Base-by-base conservation (phyloP, 495 filamentous ascomycete genomes). In the Aspergillus haitiensis region DNA sequence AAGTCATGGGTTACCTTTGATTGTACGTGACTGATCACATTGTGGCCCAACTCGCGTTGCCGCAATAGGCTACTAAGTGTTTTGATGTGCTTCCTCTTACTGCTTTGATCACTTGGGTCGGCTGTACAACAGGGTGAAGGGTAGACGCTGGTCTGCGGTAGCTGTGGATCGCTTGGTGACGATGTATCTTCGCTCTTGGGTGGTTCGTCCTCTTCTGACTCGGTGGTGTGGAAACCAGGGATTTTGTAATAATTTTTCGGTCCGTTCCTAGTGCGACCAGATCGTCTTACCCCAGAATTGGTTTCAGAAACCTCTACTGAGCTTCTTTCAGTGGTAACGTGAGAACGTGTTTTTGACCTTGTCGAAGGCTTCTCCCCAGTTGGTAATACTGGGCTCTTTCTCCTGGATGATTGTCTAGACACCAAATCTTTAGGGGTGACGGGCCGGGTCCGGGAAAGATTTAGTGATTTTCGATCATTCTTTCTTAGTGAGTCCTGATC, bases 161-260 rank as follows among this genome's bases (percentile, higher is more conserved):
- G 15, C 44, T 8, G 44, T 9, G 21, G 6, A 15, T 21, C 16
- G 13, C n/a, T 47, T 21, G 15, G 27, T 7, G 16, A 33, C 34
- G 18, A 35, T 53, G 39, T 3, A 21, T 18, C n/a, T 47, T 36
- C 42, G 33, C 18, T 31, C 6, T 21, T n/a, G 15, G 33, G 11
- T 9, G 16, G 27, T 16, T 58, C 57, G 10, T 59, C 60, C 18
- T 66, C 63, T 52, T 27, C 56, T 62, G 42, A 56, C 18, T 55
- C 55, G 10, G 53, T 52, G 35, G 56, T 40, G 12, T 52, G 44
- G 34, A 59, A 42, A 11, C 42, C 13, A 3, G 55, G 7, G 31
- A 39, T 62, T 36, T 60, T 33, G 40, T 67, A 75, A 48, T 75
- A 75, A 21, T 75, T 73, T 9, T 31, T 49, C 5, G 69, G 65